These are phyloP conservation scores for Talaromyces sp. DNA, from an alignment of 2,329 filamentous ascomycete species.

Conservation along the genomic window DNA sequence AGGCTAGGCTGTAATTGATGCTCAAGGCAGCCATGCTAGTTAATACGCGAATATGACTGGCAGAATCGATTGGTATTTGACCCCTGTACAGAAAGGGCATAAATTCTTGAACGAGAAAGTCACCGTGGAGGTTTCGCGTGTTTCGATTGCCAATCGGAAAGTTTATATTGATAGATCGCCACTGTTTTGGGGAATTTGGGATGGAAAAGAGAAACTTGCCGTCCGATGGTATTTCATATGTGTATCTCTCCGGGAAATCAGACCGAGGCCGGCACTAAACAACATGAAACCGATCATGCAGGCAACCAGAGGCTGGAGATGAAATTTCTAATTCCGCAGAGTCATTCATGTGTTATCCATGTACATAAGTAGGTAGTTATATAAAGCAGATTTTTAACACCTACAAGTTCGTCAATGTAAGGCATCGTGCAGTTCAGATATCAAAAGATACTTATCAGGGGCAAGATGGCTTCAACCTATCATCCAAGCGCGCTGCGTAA, in stretches of 20 bases:
- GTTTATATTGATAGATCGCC: background rate
- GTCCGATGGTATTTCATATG: background rate
- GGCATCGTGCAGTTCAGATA: background rate
- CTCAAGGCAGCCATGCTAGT: no score
- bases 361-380: background rate
- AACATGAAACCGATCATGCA: background rate
- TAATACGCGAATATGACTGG: no score
- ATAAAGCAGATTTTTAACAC: background rate
- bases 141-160: background rate
- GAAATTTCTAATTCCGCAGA: background rate
- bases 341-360: background rate
- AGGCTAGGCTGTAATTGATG: no score
- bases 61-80: no score
- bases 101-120: background rate
- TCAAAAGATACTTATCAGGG: background rate
- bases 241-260: background rate
- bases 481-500: background rate
- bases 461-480: background rate
- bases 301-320: background rate
- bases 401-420: background rate
- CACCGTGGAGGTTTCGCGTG: background rate
- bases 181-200: background rate
- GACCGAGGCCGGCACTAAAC: background rate
- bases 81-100: background rate
- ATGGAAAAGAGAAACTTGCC: background rate